Evolutionary conservation across 2,329 filamentous ascomycete species (phyloP).

Genomic region (Ploettnerulaceae sp.): DNA sequence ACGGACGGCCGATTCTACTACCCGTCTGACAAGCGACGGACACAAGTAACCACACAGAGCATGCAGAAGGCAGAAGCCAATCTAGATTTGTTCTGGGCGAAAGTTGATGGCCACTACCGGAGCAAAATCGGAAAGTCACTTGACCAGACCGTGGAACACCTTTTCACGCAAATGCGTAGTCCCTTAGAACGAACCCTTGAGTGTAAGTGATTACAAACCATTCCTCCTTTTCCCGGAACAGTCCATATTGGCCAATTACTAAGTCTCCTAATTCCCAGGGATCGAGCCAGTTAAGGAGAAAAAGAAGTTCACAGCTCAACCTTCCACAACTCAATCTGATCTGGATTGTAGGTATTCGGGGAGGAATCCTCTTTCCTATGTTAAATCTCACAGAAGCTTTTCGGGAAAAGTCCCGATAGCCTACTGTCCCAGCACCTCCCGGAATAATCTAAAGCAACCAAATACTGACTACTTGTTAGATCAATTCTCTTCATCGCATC

Average conservation of each 20-base stretch:
- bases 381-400: no score
- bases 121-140: slow-evolving; percentile 16
- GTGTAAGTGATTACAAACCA: slow-evolving; percentile 40
- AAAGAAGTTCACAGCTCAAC: no score
- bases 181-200: slow-evolving; percentile 46
- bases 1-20: slow-evolving; percentile 33
- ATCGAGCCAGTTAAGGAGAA: no score
- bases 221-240: no score
- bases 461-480: not conserved
- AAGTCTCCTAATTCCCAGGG: no score
- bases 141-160: slow-evolving; percentile 9
- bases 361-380: no score
- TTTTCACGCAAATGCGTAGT: slow-evolving; percentile 33
- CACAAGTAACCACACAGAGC: slow-evolving; percentile 39
- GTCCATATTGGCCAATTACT: no score
- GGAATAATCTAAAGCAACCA: not conserved
- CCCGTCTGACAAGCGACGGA: slow-evolving; percentile 45
- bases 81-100: slow-evolving; percentile 45
- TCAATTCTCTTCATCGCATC: not conserved
- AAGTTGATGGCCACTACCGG: slow-evolving; percentile 28
- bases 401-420: no score
- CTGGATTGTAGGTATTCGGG: no score
- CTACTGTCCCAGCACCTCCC: no score
- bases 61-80: slow-evolving; percentile 44
- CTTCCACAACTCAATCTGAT: no score